Conservation (phyloP, 345 rosid species). For the Raphanus raphanistrum region DNA sequence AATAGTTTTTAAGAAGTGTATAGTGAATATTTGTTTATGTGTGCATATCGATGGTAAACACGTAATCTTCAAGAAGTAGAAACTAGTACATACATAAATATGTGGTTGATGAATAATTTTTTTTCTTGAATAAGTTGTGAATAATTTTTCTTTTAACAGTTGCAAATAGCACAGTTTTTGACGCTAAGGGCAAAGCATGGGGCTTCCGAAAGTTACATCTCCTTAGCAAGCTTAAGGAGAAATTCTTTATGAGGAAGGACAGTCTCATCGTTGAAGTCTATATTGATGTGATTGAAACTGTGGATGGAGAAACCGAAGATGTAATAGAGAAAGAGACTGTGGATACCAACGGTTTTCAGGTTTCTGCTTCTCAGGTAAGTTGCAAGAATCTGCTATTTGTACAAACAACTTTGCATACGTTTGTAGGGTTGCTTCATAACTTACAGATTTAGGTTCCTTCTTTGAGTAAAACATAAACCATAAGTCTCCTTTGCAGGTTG, state of each 20-base stretch:
- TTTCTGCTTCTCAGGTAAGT: neutral
- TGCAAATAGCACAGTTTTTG: neutral
- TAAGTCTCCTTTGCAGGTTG: neutral
- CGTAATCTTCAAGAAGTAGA: too few relatives aligned
- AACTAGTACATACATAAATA: too few relatives aligned
- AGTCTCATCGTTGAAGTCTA: constrained; percentile 20
- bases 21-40: too few relatives aligned
- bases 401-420: neutral
- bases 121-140: too few relatives aligned
- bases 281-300: neutral
- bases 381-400: neutral
- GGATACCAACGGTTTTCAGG: neutral
- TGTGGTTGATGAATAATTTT: too few relatives aligned
- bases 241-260: neutral
- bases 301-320: constrained; percentile 1
- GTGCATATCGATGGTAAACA: too few relatives aligned
- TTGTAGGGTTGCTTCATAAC: neutral
- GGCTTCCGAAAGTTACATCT: neutral
- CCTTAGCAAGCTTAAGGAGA: neutral
- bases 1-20: too few relatives aligned
- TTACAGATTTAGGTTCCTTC: neutral
- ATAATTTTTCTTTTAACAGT: neutral
- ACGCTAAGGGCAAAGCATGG: neutral
- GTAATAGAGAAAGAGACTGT: too few relatives aligned
- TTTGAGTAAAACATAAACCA: neutral